Evolutionary conservation across 768 basidiomycete species (phyloP), one percentile per base, ranked within the genome.

Genomic region (Erythrobasidium yunnanense): DNA sequence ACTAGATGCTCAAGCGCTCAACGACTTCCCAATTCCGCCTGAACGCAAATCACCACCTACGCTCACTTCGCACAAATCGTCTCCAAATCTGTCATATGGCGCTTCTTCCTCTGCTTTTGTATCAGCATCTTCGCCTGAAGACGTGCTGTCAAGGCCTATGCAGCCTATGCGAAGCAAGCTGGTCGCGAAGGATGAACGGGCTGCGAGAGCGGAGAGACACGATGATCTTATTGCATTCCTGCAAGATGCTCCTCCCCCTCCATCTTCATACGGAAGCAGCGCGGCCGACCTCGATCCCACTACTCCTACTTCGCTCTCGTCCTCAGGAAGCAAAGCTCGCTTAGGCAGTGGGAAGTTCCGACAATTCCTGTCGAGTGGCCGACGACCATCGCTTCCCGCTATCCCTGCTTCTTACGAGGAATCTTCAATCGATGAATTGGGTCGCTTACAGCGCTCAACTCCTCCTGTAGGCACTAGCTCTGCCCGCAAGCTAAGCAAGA

Each of bases 221-320:
- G 60, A 63, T 38, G 60, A 49, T 25, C 60, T 63, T 8, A 49
- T 63, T 32, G 60, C 20, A n/a, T 63, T 63, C 29, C 27, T 63
- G 7, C 7, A 33, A 4, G 20, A 20, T 15, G 60, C 60, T 20
- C 29, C 22, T 7, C 29, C 54, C 8, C 54, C 54, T 55, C 34
- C 29, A 8, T 45, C 42, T 45, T 15, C 42, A 45, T 45, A 15
- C 22, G 42, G 15, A 45, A n/a, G n/a, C n/a, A n/a, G n/a, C n/a
- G 38, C 38, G 11, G n/a, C n/a, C 11, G 11, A 42, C 11, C 38
- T 11, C 38, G 38, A 42, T 11, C 38, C 38, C 11, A 42, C 38
- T 11, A 11, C 38, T n/a, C 38, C 38, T 11, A 42, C 38, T 11
- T 11, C 11, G 11, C 11, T 42, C 11, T n/a, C 11, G 11, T 11